Base-by-base conservation (phyloP, 1,284 basidiomycete genomes). In the Phaffia rhodozyma region DNA sequence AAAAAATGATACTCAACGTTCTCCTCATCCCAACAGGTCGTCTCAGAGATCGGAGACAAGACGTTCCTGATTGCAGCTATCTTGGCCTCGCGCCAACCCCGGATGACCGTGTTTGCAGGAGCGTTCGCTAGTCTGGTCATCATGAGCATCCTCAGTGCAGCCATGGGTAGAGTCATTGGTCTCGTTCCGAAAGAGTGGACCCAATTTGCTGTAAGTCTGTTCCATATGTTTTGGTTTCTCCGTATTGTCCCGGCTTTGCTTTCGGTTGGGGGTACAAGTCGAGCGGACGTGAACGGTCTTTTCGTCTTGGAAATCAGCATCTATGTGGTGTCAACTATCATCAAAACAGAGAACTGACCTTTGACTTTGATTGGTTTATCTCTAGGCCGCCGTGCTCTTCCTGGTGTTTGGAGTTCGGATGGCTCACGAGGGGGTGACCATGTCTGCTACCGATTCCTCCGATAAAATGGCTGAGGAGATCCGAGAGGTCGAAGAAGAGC, bases 21-120 rank as follows among this genome's bases (percentile, higher is more conserved):
- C 32, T n/a, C 47, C 30, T 57, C 51, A 20, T 18, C 48, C 11
- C 27, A 18, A 23, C 54, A 62, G 54, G 60, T 71, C 66, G 72
- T 78, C 48, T 76, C 74, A 20, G 76, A 78, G 67, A 74, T 78
- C 68, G 93, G 94, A 55, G 96, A 98, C 84, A 97, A 97, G 77
- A 98, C 94, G 0, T 98, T 98, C 74, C 84, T 98, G 66, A 97
- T 97, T 56, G 81, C 94, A 27, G 96, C 94, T 64, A 93, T 99
- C 70, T 86, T 99, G 69, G 90, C 94, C 11, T 94, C 96, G 84
- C 86, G 92, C 2, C 91, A 97, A 73, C 84, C 90, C 0, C 85
- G 91, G 18, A 72, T 86, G 55, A 78, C 86, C 62, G 92, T 98
- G 61, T 97, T 97, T 73, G 79, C 82, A 1, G 94, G 94, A 56